Percentiles rank a stretch among this genome's conserved stretches.
These are phyloP conservation scores for Dactylellina parvicollis DNA, from an alignment of 2,329 filamentous ascomycete genomes.

Conservation along the genomic window DNA sequence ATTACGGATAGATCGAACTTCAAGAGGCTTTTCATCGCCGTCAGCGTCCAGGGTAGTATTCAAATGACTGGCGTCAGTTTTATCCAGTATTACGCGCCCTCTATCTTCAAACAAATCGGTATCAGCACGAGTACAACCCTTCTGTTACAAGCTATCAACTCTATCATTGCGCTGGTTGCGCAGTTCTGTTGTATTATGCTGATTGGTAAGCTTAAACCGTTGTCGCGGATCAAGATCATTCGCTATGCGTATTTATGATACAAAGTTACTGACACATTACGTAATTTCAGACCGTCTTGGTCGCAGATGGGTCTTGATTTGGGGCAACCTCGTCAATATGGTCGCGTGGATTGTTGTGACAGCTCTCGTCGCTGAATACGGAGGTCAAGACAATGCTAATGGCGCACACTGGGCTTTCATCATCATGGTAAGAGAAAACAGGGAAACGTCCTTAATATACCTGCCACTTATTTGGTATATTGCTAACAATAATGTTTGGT, in stretches of 20 bases:
- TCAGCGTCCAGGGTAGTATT: slow-evolving; percentile 74
- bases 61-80: slow-evolving; percentile 81
- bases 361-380: slow-evolving; percentile 68
- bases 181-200: slow-evolving; percentile 74
- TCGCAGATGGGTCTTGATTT: slow-evolving; percentile 76
- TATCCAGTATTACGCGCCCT: slow-evolving; percentile 78
- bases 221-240: no score
- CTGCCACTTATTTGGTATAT: neutral
- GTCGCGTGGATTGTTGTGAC: slow-evolving; percentile 77
- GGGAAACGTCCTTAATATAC: neutral
- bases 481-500: neutral
- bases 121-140: slow-evolving; percentile 73
- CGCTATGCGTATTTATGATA: neutral
- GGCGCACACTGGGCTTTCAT: slow-evolving; percentile 79
- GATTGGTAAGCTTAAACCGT: slow-evolving; percentile 58
- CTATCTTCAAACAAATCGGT: slow-evolving; percentile 75
- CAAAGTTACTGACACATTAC: neutral
- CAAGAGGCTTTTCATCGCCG: slow-evolving; percentile 76
- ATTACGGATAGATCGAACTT: slow-evolving; percentile 74
- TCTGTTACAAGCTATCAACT: slow-evolving; percentile 79
- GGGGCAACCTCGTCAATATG: slow-evolving; percentile 76
- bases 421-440: slow-evolving; percentile 64
- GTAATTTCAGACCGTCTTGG: slow-evolving; percentile 69
- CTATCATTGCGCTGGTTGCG: slow-evolving; percentile 74
- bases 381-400: slow-evolving; percentile 66